Percentiles rank a stretch among this genome's conserved stretches.
Evolutionary conservation across 768 basidiomycete species (phyloP).

Genomic region (Collybia nuda): DNA sequence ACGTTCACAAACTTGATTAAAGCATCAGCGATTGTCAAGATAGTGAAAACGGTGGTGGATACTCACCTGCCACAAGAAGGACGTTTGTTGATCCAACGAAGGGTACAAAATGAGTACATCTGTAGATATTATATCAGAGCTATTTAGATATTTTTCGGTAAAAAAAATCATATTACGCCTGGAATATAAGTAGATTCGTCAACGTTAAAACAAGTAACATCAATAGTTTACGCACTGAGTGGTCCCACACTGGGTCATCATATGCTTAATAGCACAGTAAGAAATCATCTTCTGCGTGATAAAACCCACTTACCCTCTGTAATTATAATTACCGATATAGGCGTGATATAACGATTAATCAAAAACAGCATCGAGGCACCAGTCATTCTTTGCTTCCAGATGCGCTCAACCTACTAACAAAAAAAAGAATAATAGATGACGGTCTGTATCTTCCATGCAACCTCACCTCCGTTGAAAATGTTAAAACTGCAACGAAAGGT

Average conservation of each 20-base stretch:
- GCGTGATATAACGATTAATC: conserved; percentile 11
- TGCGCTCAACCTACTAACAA: conserved; percentile 20
- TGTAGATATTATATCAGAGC: too few species aligned
- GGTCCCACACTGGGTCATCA: background rate
- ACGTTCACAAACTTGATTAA: conserved; percentile 18
- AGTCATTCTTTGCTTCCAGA: conserved; percentile 24
- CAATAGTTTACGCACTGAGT: too few species aligned
- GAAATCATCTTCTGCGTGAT: too few species aligned
- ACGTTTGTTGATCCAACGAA: background rate
- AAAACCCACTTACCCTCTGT: conserved; percentile 19
- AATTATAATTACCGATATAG: too few species aligned
- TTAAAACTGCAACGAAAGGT: conserved; percentile 2
- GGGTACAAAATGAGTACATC: too few species aligned
- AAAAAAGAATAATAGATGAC: background rate
- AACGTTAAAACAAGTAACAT: too few species aligned
- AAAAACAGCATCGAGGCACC: conserved; percentile 13
- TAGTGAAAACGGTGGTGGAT: conserved; percentile 23
- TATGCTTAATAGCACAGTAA: too few species aligned
- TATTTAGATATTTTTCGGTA: too few species aligned
- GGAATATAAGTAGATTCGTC: too few species aligned
- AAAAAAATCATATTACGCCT: too few species aligned
- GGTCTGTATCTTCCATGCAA: too few species aligned
- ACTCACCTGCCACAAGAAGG: background rate
- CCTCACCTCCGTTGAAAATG: conserved; percentile 6
- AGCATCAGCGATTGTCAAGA: conserved; percentile 28